phyloP scores from a whole-genome alignment of 495 filamentous ascomycete genomes.

The Trichocladium uniseriatum region DNA sequence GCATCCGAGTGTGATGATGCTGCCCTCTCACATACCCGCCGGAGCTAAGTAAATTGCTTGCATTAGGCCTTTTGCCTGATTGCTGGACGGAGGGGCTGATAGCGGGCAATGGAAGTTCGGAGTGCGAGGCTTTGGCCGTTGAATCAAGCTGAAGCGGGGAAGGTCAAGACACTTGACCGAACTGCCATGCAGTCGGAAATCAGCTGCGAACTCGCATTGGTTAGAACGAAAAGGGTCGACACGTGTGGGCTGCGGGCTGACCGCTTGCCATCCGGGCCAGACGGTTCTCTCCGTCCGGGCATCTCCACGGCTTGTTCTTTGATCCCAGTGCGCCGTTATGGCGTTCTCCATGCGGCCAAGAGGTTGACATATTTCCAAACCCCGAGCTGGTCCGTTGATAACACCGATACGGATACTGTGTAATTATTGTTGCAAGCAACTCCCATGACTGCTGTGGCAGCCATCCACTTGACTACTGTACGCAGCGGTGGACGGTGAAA shows the following conservation, averaged over 20 bases:
- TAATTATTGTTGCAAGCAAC: no score
- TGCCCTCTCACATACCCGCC: conserved; percentile 31
- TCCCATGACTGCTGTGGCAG: no score
- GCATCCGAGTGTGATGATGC: conserved; percentile 15
- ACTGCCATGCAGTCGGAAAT: conserved; percentile 1
- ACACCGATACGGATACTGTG: no score
- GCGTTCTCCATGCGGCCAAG: background rate
- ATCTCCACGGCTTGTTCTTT: background rate
- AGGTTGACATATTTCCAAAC: no score
- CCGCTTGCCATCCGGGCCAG: no score
- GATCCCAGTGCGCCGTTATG: background rate
- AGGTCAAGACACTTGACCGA: no score
- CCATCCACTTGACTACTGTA: no score
- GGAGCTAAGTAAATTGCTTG: conserved; percentile 29
- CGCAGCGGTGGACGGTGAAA: background rate
- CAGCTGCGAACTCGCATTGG: background rate
- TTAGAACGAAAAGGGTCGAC: no score
- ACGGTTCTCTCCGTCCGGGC: no score
- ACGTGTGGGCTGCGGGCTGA: no score
- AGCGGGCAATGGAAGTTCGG: background rate
- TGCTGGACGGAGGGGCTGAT: background rate
- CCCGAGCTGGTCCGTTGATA: no score
- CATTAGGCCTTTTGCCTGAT: conserved; percentile 13
- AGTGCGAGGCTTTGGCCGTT: background rate
- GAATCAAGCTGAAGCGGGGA: no score